These are phyloP conservation scores for Chlamydomonas eustigma DNA, from an alignment of 139 green algal species.

Conservation along the genomic window DNA sequence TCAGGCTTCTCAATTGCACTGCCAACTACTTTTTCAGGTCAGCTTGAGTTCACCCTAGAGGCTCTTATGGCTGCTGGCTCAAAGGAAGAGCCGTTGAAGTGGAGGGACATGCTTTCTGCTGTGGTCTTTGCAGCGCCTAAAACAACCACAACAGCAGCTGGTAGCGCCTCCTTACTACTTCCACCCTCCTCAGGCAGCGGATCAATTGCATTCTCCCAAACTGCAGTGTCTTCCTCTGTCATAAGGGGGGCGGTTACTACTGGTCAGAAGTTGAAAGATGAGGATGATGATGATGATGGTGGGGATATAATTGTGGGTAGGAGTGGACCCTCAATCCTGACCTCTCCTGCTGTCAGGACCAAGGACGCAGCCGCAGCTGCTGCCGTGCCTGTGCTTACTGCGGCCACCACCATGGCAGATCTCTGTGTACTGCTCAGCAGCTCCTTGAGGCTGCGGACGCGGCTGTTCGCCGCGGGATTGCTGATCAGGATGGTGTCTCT, in stretches of 20 bases:
- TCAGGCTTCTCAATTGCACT: constrained; percentile 25
- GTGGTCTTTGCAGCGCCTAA: constrained; percentile 50
- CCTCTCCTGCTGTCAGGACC: too few relatives aligned
- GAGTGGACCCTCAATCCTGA: too few relatives aligned
- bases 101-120: constrained; percentile 52
- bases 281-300: not conserved
- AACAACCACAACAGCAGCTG: constrained; percentile 19
- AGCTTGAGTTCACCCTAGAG: constrained; percentile 53
- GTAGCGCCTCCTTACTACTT: not conserved
- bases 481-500: constrained; percentile 32
- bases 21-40: constrained; percentile 20
- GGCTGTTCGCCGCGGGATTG: constrained; percentile 70
- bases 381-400: constrained; percentile 5
- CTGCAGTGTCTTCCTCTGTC: too few relatives aligned
- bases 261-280: too few relatives aligned
- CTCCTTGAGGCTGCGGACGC: constrained; percentile 67
- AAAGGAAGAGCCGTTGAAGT: constrained; percentile 42
- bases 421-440: not conserved
- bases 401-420: not conserved
- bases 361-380: constrained; percentile 17
- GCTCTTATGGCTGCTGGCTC: constrained; percentile 55
- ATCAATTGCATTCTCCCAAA: not conserved
- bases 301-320: too few relatives aligned
- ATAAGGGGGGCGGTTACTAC: too few relatives aligned
- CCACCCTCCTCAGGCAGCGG: not conserved